Evolutionary conservation across 2,329 filamentous ascomycete genomes (phyloP), one percentile per base, ranked within the genome.

Genomic region (Aureobasidium sp.): DNA sequence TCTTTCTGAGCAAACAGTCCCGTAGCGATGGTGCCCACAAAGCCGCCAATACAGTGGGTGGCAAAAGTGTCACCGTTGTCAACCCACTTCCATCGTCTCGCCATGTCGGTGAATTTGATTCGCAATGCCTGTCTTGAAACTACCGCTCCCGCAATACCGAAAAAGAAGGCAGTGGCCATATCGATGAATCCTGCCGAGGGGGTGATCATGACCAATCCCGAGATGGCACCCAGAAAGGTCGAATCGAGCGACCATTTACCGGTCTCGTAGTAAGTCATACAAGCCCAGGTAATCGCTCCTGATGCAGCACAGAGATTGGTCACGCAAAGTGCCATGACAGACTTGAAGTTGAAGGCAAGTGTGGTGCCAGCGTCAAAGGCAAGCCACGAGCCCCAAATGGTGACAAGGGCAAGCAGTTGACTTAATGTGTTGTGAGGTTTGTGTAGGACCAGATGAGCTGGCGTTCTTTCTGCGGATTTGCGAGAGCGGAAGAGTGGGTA

Each of bases 31-130:
- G 76, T 79, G 0, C 74, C 76, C 0, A 75, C 61, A 5, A 78
- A 65, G 0, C 76, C 76, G 16, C 76, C 76, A 10, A 79, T 64
- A 57, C 76, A 79, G 55, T 79, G 76, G 3, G 75, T 79, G 4
- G 76, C 77, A 59, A 79, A 79, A 0, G 75, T 78, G 60, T 79
- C 76, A 1, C 75, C 76, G 56, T 78, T 77, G 56, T 79, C 76
- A 0, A 79, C 76, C 76, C 75, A 79, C 29, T 71, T 65, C 64
- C 69, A 71, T 2, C 67, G 62, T n/a, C 67, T 63, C 5, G 76
- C 76, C 25, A 71, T 64, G 12, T 73, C 69, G 2, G 73, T 78
- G 55, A 74, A 77, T 61, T 79, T 79, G 61, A 79, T 75, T 1
- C 74, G 66, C 48, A 79, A 59, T 12, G 75, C 75, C 63, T 79